Percentiles rank a stretch among this genome's conserved stretches.
Evolutionary conservation across 192 early-diverging fungal species (phyloP).

Genomic region (Funneliformis mosseae): DNA sequence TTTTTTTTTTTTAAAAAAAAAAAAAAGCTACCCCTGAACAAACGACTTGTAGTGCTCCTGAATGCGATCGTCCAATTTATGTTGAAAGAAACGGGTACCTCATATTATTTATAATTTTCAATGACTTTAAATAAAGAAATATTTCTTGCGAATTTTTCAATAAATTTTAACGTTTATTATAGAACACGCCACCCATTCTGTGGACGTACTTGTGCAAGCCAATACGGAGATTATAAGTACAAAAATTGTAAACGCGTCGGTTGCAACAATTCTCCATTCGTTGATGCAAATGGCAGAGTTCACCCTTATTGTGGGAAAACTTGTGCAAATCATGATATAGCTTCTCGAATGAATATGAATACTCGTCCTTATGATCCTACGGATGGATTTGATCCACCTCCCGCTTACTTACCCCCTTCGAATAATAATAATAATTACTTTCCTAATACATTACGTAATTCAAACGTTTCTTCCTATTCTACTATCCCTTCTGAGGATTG

Average conservation of each 20-base stretch:
- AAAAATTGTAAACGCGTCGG: not conserved
- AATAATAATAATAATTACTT: too few species aligned
- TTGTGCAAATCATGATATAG: not conserved
- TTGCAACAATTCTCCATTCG: not conserved
- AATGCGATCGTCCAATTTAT: not conserved
- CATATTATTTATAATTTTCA: not conserved
- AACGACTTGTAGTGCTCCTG: not conserved
- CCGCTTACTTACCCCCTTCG: not conserved
- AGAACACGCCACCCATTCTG: not conserved
- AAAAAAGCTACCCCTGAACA: not conserved
- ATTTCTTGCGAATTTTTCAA: not conserved
- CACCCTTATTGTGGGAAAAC: not conserved
- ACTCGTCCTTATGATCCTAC: not conserved
- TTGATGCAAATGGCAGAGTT: not conserved
- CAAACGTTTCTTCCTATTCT: too few species aligned
- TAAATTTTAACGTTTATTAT: not conserved
- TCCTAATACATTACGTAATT: too few species aligned
- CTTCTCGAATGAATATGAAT: not conserved
- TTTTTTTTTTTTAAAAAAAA: not conserved
- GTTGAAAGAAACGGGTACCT: not conserved
- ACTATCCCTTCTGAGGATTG: too few species aligned
- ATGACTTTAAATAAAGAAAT: not conserved
- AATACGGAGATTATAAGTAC: not conserved
- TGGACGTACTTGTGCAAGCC: not conserved
- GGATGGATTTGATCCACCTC: not conserved